Evolutionary conservation across 2,329 filamentous ascomycete species (phyloP).

Genomic region (Coniella vitis): DNA sequence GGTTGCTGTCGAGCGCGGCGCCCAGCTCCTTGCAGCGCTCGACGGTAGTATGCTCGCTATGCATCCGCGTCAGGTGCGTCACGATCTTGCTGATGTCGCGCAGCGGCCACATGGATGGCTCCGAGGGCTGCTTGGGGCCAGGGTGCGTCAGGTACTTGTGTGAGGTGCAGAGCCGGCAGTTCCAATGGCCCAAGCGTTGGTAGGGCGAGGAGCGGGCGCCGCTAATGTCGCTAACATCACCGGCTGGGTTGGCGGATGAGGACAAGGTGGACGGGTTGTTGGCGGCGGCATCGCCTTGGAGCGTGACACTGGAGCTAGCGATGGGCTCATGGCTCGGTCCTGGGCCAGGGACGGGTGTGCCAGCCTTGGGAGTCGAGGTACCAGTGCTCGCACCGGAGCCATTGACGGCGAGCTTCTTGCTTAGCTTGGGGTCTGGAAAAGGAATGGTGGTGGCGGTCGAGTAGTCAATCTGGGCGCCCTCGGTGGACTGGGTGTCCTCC

Average conservation of each 20-base stretch:
- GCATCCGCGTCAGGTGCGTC: constrained; percentile 40
- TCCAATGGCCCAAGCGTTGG: constrained; percentile 40
- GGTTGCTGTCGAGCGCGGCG: constrained; percentile 33
- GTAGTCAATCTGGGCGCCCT: too few species aligned
- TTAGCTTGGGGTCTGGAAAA: too few species aligned
- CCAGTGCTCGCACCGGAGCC: too few species aligned
- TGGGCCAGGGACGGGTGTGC: too few species aligned
- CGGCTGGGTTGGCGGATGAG: not conserved
- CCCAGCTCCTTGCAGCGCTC: constrained; percentile 39
- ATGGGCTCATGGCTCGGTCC: too few species aligned
- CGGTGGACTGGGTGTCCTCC: too few species aligned
- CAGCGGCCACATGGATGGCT: constrained; percentile 40
- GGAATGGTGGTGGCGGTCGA: too few species aligned
- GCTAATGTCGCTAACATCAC: not conserved
- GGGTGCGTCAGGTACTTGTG: constrained; percentile 36
- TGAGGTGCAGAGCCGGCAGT: constrained; percentile 37
- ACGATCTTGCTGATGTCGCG: constrained; percentile 41
- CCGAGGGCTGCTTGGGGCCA: constrained; percentile 33
- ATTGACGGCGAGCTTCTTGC: too few species aligned
- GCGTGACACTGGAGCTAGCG: too few species aligned
- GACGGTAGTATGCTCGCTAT: constrained; percentile 34
- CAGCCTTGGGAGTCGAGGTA: too few species aligned
- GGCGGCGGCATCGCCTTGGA: not conserved
- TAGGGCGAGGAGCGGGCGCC: constrained; percentile 20
- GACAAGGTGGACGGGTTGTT: not conserved